Evolutionary conservation across 768 basidiomycete species (phyloP).

Genomic region (Steccherinum ochraceum): DNA sequence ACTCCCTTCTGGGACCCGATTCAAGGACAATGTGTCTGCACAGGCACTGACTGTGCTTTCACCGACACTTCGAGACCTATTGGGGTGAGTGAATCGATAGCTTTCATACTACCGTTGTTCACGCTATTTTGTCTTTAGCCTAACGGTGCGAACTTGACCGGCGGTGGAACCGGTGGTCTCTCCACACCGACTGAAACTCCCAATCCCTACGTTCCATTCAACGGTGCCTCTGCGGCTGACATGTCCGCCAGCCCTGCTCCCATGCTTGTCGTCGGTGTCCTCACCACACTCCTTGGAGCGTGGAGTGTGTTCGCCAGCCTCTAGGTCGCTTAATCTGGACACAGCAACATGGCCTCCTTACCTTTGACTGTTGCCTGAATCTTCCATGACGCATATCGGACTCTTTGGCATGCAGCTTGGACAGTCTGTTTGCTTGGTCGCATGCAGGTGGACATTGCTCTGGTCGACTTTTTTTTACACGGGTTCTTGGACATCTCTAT

Average conservation of each 20-base stretch:
- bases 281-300: conserved; percentile 32
- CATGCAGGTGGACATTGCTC: too few relatives aligned
- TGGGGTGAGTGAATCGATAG: conserved; percentile 38
- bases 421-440: too few relatives aligned
- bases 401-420: too few relatives aligned
- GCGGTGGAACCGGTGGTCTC: conserved; percentile 42
- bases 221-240: conserved; percentile 19
- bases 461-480: too few relatives aligned
- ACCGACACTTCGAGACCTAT: conserved; percentile 57
- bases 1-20: conserved; percentile 83
- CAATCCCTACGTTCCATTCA: conserved; percentile 44
- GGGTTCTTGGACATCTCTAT: too few relatives aligned
- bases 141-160: conserved; percentile 65
- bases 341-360: too few relatives aligned
- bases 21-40: conserved; percentile 57
- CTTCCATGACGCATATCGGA: too few relatives aligned
- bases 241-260: conserved; percentile 25
- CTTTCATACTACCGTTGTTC: too few relatives aligned
- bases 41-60: conserved; percentile 50
- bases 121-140: too few relatives aligned
- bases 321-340: too few relatives aligned
- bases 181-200: conserved; percentile 20
- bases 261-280: conserved; percentile 28
- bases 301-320: conserved; percentile 13
- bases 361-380: too few relatives aligned